A percentile compares a stretch with the other conserved stretches of the same genome.
phyloP scores from a whole-genome alignment of 306 rosid genomes.

The Dryas octopetala region DNA sequence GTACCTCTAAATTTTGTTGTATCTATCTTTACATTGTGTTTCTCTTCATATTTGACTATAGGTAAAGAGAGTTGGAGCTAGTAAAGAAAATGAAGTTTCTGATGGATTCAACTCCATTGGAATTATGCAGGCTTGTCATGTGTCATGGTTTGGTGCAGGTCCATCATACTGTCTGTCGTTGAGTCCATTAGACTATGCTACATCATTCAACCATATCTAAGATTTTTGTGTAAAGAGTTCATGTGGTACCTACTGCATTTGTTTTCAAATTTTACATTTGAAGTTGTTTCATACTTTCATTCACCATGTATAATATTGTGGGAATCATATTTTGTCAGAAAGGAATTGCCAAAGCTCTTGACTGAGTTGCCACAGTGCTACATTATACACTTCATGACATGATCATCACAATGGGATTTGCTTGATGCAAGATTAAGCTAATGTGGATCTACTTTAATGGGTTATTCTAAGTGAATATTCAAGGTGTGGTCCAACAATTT shows the following conservation, averaged over 20 bases:
- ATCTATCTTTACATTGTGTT: background rate
- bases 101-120: conserved; percentile 16
- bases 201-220: conserved; percentile 20
- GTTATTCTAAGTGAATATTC: no score
- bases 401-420: background rate
- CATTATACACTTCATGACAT: background rate
- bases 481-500: no score
- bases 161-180: conserved; percentile 1
- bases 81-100: conserved; percentile 29
- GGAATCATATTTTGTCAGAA: background rate
- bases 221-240: conserved; percentile 16
- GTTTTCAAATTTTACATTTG: background rate
- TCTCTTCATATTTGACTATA: conserved; percentile 4
- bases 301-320: conserved; percentile 9
- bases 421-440: background rate
- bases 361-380: background rate
- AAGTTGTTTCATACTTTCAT: conserved; percentile 18
- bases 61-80: conserved; percentile 32
- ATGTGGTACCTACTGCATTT: conserved; percentile 6
- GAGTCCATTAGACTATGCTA: conserved; percentile 9
- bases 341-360: background rate
- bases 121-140: conserved; percentile 4
- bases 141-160: conserved; percentile 21
- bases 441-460: no score
- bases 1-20: background rate